Conservation (phyloP, 2,329 filamentous ascomycete genomes). For the Colletotrichum tabaci region DNA sequence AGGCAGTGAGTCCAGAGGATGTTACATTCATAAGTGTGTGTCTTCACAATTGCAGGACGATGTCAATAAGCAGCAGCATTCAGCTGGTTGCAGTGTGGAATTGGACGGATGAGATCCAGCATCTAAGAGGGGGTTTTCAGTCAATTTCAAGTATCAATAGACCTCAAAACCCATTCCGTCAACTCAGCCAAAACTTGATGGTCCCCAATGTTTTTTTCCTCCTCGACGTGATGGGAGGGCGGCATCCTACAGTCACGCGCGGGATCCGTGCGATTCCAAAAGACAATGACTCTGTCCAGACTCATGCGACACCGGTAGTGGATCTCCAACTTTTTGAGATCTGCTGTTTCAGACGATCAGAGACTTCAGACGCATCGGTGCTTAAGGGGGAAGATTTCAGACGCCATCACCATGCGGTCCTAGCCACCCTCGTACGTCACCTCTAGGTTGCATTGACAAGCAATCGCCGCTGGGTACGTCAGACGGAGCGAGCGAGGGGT, state of each 20-base stretch:
- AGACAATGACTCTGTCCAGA: neutral
- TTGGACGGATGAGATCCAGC: neutral
- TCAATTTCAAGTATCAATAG: neutral
- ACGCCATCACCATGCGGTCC: conserved; percentile 20
- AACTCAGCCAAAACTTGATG: neutral
- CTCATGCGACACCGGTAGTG: conserved; percentile 12
- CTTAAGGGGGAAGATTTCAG: conserved; percentile 18
- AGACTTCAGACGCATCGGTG: conserved; percentile 40
- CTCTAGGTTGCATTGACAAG: conserved; percentile 17
- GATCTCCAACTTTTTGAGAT: conserved; percentile 16
- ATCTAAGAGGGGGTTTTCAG: neutral
- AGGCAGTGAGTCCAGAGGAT: neutral
- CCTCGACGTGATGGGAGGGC: neutral
- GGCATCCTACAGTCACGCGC: neutral
- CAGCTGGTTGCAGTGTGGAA: neutral
- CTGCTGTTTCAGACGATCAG: conserved; percentile 37
- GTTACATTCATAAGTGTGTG: neutral
- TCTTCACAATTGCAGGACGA: no score
- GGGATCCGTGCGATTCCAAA: neutral
- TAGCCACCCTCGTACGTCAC: conserved; percentile 23
- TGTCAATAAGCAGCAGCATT: neutral
- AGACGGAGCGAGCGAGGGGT: neutral
- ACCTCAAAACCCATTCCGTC: neutral
- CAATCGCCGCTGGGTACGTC: neutral
- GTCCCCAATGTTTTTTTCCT: neutral